A percentile compares a stretch with the other conserved stretches of the same genome.
These are phyloP conservation scores for Fusarium mangiferae DNA, from an alignment of 2,329 filamentous ascomycete genomes.

Conservation along the genomic window DNA sequence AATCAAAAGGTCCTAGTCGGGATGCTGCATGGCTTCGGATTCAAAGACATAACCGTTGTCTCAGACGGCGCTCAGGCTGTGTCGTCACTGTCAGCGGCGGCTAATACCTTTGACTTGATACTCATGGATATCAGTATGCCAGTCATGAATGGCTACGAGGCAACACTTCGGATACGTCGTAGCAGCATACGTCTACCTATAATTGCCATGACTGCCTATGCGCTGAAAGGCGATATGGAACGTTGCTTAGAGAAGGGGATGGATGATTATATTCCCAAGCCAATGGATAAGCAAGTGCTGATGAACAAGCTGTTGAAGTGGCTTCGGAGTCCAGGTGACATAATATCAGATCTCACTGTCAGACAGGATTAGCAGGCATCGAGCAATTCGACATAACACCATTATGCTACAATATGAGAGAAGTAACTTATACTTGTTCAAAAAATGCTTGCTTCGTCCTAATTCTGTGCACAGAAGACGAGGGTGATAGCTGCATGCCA, in stretches of 20 bases:
- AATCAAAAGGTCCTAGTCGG: slow-evolving; percentile 4
- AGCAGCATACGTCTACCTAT: not conserved
- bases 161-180: not conserved
- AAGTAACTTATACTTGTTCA: fast-evolving
- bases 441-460: not conserved
- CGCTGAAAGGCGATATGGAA: slow-evolving; percentile 4
- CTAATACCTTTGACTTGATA: not conserved
- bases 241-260: slow-evolving; percentile 3
- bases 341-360: no score
- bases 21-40: slow-evolving; percentile 8
- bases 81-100: not conserved
- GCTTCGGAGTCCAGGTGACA: not conserved
- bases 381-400: no score
- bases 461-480: fast-evolving
- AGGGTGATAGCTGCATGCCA: fast-evolving
- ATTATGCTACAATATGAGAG: not conserved
- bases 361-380: fast-evolving
- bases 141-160: slow-evolving; percentile 1
- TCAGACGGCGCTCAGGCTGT: slow-evolving; percentile 2
- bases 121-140: slow-evolving; percentile 18
- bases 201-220: slow-evolving; percentile 10
- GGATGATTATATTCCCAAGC: slow-evolving; percentile 7
- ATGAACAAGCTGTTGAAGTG: slow-evolving; percentile 5
- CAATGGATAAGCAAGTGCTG: not conserved
- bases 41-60: not conserved